A percentile compares a stretch with the other conserved stretches of the same genome.
Conservation (phyloP, 768 basidiomycete genomes). For the Leccinum sublutescens region DNA sequence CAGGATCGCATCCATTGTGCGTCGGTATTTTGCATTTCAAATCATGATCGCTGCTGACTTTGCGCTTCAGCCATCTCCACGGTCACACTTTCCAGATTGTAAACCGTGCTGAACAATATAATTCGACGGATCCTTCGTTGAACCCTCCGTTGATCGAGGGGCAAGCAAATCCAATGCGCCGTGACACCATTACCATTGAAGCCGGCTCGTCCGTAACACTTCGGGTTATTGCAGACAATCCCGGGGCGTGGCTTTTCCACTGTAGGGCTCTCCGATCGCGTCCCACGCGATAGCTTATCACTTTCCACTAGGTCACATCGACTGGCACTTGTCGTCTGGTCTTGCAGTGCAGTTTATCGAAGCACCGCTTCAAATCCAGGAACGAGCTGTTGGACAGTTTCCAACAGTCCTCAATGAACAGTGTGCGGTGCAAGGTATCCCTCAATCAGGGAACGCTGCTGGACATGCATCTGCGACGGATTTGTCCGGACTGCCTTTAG, state of each 20-base stretch:
- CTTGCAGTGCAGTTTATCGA: constrained; percentile 84
- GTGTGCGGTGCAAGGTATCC: constrained; percentile 60
- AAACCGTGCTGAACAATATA: constrained; percentile 65
- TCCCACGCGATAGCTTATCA: not conserved
- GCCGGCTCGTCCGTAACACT: constrained; percentile 66
- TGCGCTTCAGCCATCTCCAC: constrained; percentile 73
- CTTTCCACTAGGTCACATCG: constrained; percentile 61
- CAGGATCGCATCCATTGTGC: constrained; percentile 82
- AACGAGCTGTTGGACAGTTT: constrained; percentile 40
- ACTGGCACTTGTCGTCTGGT: constrained; percentile 84
- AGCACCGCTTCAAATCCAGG: constrained; percentile 71
- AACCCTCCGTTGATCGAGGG: constrained; percentile 81
- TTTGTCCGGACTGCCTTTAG: constrained; percentile 58
- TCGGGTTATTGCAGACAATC: constrained; percentile 86
- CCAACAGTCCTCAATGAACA: constrained; percentile 69
- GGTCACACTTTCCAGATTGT: constrained; percentile 88
- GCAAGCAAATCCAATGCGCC: constrained; percentile 84
- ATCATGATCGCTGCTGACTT: not conserved
- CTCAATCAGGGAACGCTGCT: constrained; percentile 81
- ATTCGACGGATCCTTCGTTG: constrained; percentile 66
- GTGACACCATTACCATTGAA: constrained; percentile 84
- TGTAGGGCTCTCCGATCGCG: constrained; percentile 44
- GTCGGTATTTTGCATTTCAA: constrained; percentile 23
- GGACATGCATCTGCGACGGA: constrained; percentile 71
- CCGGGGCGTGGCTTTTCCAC: constrained; percentile 86